Conservation (phyloP, 345 rosid species). For the Linum lewisii region DNA sequence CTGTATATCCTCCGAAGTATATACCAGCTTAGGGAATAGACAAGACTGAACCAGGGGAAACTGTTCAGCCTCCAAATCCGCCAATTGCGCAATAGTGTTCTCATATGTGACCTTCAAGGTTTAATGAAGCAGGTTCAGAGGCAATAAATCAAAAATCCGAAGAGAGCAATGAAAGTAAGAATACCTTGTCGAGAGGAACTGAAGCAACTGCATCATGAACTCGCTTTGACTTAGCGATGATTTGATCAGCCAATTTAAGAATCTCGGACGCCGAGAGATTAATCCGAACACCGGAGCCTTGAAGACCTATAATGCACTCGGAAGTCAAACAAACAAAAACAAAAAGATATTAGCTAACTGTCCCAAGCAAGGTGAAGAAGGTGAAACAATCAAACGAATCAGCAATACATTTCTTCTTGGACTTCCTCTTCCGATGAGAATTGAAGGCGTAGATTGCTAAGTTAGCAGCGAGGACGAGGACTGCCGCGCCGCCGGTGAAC, state of each 20-base stretch:
- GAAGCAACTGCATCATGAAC: slow-evolving; percentile 71
- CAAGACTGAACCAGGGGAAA: slow-evolving; percentile 69
- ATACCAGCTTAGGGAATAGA: slow-evolving; percentile 60
- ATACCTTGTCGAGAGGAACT: slow-evolving; percentile 72
- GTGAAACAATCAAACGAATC: not conserved
- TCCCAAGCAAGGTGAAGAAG: not conserved
- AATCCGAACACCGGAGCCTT: slow-evolving; percentile 49
- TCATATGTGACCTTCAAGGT: slow-evolving; percentile 58
- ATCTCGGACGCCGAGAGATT: slow-evolving; percentile 65
- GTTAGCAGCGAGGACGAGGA: slow-evolving; percentile 49
- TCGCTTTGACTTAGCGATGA: slow-evolving; percentile 52
- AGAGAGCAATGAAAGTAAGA: not conserved
- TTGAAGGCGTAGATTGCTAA: slow-evolving; percentile 60
- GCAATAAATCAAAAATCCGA: not conserved
- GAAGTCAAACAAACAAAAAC: slow-evolving; percentile 4
- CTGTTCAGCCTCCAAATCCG: slow-evolving; percentile 67
- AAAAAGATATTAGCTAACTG: not conserved
- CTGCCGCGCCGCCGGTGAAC: slow-evolving; percentile 71
- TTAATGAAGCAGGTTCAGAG: not conserved
- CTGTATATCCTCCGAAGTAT: slow-evolving; percentile 43
- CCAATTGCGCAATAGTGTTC: slow-evolving; percentile 60
- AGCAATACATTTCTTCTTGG: slow-evolving; percentile 42
- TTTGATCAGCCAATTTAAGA: slow-evolving; percentile 51
- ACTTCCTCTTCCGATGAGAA: slow-evolving; percentile 32
- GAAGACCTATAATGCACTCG: slow-evolving; percentile 46